Evolutionary conservation across 208 protist species (phyloP).

Genomic region (Crithidia fasciculata): DNA sequence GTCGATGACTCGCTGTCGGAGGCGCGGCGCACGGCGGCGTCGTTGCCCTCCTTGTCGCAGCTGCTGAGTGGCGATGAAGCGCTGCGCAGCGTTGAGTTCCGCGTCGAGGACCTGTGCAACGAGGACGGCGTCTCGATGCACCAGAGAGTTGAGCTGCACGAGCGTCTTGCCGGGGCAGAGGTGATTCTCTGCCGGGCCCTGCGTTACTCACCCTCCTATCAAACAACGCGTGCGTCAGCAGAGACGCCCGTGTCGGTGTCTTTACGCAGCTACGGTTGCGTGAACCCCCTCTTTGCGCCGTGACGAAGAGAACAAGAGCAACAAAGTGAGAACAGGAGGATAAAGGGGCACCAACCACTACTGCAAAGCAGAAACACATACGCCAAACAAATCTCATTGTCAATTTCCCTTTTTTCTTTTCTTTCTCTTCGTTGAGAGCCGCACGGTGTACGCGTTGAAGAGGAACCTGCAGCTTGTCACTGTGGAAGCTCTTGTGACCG

Average conservation of each 20-base stretch:
- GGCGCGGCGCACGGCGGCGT: background rate
- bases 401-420: too few species aligned
- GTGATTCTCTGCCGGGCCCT: constrained; percentile 17
- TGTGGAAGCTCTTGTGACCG: too few species aligned
- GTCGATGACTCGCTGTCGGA: background rate
- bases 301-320: background rate
- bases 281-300: constrained; percentile 7
- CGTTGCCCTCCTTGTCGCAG: background rate
- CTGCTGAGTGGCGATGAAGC: constrained; percentile 15
- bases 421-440: too few species aligned
- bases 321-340: background rate
- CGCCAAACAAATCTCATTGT: too few species aligned
- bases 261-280: constrained; percentile 30
- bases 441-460: too few species aligned
- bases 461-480: too few species aligned
- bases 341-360: background rate
- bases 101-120: constrained; percentile 30
- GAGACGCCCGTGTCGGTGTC: background rate
- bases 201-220: constrained; percentile 19
- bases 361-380: too few species aligned
- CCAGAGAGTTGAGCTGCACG: constrained; percentile 17
- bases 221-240: background rate
- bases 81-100: constrained; percentile 21
- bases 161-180: constrained; percentile 15
- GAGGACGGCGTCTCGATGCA: constrained; percentile 25